phyloP scores from a whole-genome alignment of 2,329 filamentous ascomycete genomes.

The Beauveria varroae region DNA sequence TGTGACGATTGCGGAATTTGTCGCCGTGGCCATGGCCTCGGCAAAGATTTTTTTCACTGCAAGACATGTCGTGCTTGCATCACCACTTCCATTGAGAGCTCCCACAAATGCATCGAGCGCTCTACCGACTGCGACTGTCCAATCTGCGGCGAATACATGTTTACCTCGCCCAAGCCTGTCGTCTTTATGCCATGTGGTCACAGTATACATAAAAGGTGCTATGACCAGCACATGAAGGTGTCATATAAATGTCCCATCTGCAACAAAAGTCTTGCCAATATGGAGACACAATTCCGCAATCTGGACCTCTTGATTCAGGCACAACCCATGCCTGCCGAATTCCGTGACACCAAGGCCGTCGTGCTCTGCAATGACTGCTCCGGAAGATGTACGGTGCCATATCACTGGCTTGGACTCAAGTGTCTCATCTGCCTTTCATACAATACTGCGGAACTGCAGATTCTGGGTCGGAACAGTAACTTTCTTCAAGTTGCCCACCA shows the following conservation, averaged over 20 bases:
- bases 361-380: slow-evolving; percentile 94
- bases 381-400: slow-evolving; percentile 75
- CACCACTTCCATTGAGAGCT: slow-evolving; percentile 73
- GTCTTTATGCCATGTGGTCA: slow-evolving; percentile 95
- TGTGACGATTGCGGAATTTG: slow-evolving; percentile 96
- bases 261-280: slow-evolving; percentile 93
- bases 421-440: slow-evolving; percentile 68
- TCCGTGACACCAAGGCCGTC: slow-evolving; percentile 69
- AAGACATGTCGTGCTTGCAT: slow-evolving; percentile 96
- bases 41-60: slow-evolving; percentile 98
- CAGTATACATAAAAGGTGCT: slow-evolving; percentile 87
- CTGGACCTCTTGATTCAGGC: slow-evolving; percentile 77
- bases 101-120: slow-evolving; percentile 89
- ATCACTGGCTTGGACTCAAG: slow-evolving; percentile 92
- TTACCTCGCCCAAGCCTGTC: slow-evolving; percentile 79
- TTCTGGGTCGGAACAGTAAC: slow-evolving; percentile 38
- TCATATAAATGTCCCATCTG: slow-evolving; percentile 97
- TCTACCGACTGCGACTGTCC: slow-evolving; percentile 94
- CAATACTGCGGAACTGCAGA: slow-evolving; percentile 59
- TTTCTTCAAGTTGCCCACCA: slow-evolving; percentile 22
- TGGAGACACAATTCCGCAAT: slow-evolving; percentile 91
- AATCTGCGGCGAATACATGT: slow-evolving; percentile 95
- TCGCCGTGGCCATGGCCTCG: slow-evolving; percentile 78
- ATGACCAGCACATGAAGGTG: slow-evolving; percentile 76
- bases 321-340: slow-evolving; percentile 89